Base-by-base conservation (phyloP, 768 basidiomycete species). In the Tricholoma furcatifolium region DNA sequence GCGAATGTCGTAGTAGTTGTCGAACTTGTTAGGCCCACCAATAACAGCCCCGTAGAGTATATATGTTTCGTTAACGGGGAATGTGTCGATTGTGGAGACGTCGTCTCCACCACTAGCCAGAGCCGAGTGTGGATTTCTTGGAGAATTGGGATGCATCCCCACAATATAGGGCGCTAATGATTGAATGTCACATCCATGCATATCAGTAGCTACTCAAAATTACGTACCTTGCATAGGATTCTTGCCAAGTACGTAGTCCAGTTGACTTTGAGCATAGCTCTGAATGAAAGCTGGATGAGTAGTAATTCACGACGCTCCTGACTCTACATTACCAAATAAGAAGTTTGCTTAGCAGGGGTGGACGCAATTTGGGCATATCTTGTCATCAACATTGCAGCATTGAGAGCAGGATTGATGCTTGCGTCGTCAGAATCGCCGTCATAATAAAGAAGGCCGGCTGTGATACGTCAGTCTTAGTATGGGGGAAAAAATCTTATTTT, bases 91-190 rank as follows among this genome's bases (percentile, higher is more conserved):
- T 27, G 80, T 67, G 35, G 62, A 69, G 58, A 89, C 80, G 60
- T 92, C 80, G 51, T 78, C 76, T 1, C 91, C 93, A 27, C 94
- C 94, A 53, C 87, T 88, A 2, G 95, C 89, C 72, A 89, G 78
- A 2, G 93, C 94, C 5, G 89, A 91, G 64, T 96, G 93, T 1
- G 94, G 94, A 66, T 96, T 97, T 43, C 78, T 70, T 0, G 93
- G 93, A 11, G 95, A 88, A 65, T 96, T 95, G 1, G 93, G 91
- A 68, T 96, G 92, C 43, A 78, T 73, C 35, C 95, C 94, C 20
- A 97, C 93, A 44, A 97, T 69, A 66, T 97, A 98, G 1, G 89
- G 86, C 9, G 82, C 88, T 85, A 58, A 23, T 15, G 15, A 34
- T 23, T 10, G 12, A 34, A 44, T 50, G 44, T n/a, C 51, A 45